Evolutionary conservation across 805 yeast species (phyloP), one percentile per base, ranked within the genome.

Genomic region (Monosporozyma siamensis): DNA sequence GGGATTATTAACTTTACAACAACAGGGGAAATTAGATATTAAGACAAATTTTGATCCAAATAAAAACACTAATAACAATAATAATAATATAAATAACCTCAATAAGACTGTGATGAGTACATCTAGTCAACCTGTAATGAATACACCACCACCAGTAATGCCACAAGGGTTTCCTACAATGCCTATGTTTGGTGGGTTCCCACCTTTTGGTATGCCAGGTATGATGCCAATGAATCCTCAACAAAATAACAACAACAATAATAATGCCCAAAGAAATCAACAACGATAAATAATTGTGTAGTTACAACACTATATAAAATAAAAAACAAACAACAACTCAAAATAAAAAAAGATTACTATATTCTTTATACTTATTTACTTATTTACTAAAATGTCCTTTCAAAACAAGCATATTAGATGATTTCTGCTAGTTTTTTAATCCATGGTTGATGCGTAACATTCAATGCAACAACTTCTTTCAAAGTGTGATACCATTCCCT

Each of bases 361-460:
- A n/a, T n/a, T n/a, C n/a, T n/a, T n/a, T n/a, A n/a, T n/a, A n/a
- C n/a, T n/a, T n/a, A n/a, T n/a, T n/a, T n/a, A n/a, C n/a, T n/a
- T n/a, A n/a, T n/a, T n/a, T n/a, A n/a, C n/a, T n/a, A n/a, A n/a
- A 22, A 21, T 32, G 14, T 18, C 24, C 25, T 34, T 34, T 21
- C 11, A 21, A n/a, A 9, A 12, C 25, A 23, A 23, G 25, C 25
- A 23, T 23, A 5, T 27, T 23, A 37, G 3, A 37, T 3, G 7
- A 11, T 14, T 4, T 35, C n/a, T 6, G 43, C 37, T 9, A 40
- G 15, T 34, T 26, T 32, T 48, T 70, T 72, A 12, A 78, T 79
- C 84, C 84, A 79, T 1, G 73, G 80, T 48, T 78, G 77, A 41
- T 80, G 75, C 53, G 74, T 72, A 49, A 65, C 68, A 58, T 78